A percentile compares a stretch with the other conserved stretches of the same genome.
These are phyloP conservation scores for Erodium trifolium DNA, from an alignment of 441 rosid species.

Conservation along the genomic window DNA sequence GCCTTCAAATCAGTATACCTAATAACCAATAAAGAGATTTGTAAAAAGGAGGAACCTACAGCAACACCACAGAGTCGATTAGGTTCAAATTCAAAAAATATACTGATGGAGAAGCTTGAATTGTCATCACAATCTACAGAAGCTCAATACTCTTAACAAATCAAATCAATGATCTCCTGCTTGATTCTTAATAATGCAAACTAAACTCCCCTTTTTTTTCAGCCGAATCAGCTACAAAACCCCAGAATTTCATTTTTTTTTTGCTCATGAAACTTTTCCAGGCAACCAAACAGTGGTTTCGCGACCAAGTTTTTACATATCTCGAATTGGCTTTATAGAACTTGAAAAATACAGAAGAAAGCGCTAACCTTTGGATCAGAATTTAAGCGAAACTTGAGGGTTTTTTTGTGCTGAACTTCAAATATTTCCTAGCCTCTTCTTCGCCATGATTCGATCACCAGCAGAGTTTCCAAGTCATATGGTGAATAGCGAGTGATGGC, in stretches of 20 bases:
- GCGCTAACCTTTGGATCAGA: neutral
- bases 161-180: neutral
- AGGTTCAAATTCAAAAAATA: neutral
- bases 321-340: neutral
- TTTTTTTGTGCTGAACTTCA: neutral
- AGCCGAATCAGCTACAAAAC: neutral
- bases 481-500: neutral
- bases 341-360: neutral
- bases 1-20: neutral
- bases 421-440: neutral
- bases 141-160: neutral
- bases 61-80: neutral
- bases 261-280: neutral
- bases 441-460: neutral
- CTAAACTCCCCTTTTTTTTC: neutral
- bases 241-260: neutral
- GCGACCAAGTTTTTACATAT: neutral
- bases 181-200: neutral
- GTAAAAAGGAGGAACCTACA: neutral
- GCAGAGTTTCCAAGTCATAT: neutral
- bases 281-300: slow-evolving; percentile 5
- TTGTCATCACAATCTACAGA: neutral
- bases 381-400: neutral
- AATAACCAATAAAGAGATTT: neutral
- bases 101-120: neutral